Conservation (phyloP, 768 basidiomycete genomes). For the Porphyrellus cyaneotinctus region DNA sequence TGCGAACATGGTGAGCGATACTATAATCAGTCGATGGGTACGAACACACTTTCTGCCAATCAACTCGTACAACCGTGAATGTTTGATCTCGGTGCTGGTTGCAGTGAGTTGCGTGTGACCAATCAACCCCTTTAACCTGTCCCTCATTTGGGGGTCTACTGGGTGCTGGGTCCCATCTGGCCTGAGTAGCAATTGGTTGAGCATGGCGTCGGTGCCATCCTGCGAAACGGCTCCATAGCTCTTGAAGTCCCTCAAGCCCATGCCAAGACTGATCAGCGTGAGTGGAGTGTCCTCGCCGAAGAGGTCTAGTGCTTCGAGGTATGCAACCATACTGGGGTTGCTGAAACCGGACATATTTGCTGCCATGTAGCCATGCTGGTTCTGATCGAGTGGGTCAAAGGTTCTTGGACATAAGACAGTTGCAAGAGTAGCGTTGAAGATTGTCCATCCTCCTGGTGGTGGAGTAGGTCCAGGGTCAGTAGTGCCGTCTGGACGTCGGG, state of each 20-base stretch:
- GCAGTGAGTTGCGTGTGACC: background rate
- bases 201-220: background rate
- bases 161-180: background rate
- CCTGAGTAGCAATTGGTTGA: background rate
- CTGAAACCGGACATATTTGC: background rate
- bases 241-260: background rate
- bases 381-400: background rate
- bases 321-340: background rate
- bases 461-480: background rate
- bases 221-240: background rate
- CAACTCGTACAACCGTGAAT: background rate
- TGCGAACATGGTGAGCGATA: background rate
- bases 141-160: background rate
- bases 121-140: background rate
- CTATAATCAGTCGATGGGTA: background rate
- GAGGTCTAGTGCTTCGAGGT: background rate
- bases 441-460: background rate
- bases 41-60: background rate
- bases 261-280: background rate
- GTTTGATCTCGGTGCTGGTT: background rate
- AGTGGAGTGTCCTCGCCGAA: background rate
- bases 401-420: background rate
- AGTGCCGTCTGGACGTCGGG: background rate
- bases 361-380: background rate
- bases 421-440: background rate